Percentiles rank a stretch among this genome's conserved stretches.
phyloP scores from a whole-genome alignment of 331 rosid genomes.

The Quercus phellos region DNA sequence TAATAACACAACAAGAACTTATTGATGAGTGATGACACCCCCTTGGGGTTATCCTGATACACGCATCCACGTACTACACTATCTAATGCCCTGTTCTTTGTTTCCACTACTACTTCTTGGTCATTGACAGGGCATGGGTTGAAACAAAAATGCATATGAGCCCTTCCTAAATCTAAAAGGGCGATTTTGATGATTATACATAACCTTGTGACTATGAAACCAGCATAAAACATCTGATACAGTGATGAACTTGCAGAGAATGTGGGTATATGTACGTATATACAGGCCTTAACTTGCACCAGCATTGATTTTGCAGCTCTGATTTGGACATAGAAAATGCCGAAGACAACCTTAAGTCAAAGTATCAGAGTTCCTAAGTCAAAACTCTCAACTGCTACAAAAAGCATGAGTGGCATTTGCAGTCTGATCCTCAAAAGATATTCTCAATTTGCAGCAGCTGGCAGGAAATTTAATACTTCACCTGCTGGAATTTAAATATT shows the following conservation, averaged over 20 bases:
- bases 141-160: constrained; percentile 14
- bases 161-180: constrained; percentile 12
- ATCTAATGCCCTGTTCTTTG: background rate
- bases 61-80: background rate
- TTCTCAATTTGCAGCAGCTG: constrained; percentile 14
- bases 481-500: constrained; percentile 26
- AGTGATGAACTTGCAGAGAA: constrained; percentile 27
- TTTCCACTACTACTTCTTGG: constrained; percentile 7
- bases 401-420: constrained; percentile 6
- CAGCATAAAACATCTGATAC: constrained; percentile 21
- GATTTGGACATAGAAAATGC: constrained; percentile 23
- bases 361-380: constrained; percentile 19
- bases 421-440: background rate
- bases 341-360: constrained; percentile 7
- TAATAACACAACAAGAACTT: background rate
- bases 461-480: constrained; percentile 20
- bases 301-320: constrained; percentile 18
- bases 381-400: constrained; percentile 23
- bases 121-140: constrained; percentile 5
- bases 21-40: background rate
- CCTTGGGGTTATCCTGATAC: background rate
- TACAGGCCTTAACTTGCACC: constrained; percentile 22
- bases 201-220: constrained; percentile 19
- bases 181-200: constrained; percentile 20
- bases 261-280: constrained; percentile 21